Conservation (phyloP, 768 basidiomycete species). For the Termitomyces sp. region DNA sequence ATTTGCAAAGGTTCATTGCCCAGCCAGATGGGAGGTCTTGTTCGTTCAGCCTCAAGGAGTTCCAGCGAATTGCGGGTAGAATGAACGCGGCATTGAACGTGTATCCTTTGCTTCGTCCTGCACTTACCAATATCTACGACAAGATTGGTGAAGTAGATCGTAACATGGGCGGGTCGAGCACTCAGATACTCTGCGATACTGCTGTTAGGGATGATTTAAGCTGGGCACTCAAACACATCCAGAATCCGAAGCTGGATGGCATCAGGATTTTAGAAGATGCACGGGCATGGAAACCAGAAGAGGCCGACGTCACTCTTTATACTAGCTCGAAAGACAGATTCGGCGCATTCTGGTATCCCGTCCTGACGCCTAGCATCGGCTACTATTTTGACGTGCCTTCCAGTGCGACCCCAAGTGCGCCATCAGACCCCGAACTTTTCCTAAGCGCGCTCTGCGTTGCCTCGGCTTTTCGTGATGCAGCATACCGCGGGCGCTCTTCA, state of each 20-base stretch:
- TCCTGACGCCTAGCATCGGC: not conserved
- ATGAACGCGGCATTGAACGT: slow-evolving; percentile 3
- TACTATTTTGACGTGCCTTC: not conserved
- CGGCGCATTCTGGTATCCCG: not conserved
- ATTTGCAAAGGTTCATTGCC: not conserved
- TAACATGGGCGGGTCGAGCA: not conserved
- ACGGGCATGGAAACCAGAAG: not conserved
- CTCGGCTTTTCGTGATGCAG: not conserved
- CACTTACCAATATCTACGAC: not conserved
- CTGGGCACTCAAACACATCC: not conserved
- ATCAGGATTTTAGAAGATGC: not conserved
- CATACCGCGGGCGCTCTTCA: not conserved
- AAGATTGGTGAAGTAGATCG: not conserved
- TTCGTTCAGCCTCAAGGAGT: not conserved
- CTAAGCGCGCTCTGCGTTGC: not conserved
- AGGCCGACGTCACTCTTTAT: not conserved
- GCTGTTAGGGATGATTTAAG: not conserved
- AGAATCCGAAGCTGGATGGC: not conserved
- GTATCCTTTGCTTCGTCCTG: slow-evolving; percentile 2
- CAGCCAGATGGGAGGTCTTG: not conserved
- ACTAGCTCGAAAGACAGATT: not conserved
- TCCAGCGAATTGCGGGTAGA: not conserved
- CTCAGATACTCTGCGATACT: not conserved
- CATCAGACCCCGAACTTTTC: not conserved
- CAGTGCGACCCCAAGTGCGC: not conserved